These are phyloP conservation scores for Yamadazyma ubonensis DNA, from an alignment of 805 yeast species.

Conservation along the genomic window DNA sequence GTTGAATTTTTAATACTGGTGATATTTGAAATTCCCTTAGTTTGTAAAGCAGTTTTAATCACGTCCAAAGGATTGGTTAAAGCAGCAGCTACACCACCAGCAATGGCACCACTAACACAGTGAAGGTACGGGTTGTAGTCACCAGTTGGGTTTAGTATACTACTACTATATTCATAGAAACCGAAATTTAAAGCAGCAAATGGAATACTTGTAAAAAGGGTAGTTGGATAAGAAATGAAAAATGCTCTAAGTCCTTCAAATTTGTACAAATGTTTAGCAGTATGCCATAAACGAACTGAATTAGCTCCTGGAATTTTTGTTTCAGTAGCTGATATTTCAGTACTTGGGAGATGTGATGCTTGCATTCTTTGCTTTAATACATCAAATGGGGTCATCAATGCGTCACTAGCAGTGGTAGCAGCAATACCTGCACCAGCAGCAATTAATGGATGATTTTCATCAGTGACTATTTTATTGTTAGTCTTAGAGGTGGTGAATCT, in stretches of 20 bases:
- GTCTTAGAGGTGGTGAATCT: constrained; percentile 30
- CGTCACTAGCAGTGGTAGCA: constrained; percentile 92
- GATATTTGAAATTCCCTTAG: constrained; percentile 59
- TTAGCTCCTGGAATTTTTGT: constrained; percentile 9
- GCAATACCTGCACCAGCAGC: constrained; percentile 88
- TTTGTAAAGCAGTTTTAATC: constrained; percentile 86
- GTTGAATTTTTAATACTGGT: constrained; percentile 52
- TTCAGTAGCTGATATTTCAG: neutral
- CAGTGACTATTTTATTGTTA: constrained; percentile 48
- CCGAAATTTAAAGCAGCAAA: constrained; percentile 94
- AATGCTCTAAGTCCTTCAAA: constrained; percentile 77
- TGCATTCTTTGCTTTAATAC: constrained; percentile 96
- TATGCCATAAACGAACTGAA: constrained; percentile 30
- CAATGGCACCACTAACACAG: constrained; percentile 88
- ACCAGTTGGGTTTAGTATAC: constrained; percentile 72
- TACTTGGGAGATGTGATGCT: constrained; percentile 20
- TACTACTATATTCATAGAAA: constrained; percentile 82
- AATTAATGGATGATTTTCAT: constrained; percentile 72
- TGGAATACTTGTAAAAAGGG: constrained; percentile 87
- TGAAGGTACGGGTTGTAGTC: constrained; percentile 86
- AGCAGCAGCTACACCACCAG: constrained; percentile 96
- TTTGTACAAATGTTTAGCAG: constrained; percentile 50
- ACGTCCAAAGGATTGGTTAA: constrained; percentile 93
- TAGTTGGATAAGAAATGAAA: constrained; percentile 91
- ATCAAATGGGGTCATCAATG: constrained; percentile 96